Base-by-base conservation (phyloP, 2,329 filamentous ascomycete species). In the Plenodomus lindquistii region DNA sequence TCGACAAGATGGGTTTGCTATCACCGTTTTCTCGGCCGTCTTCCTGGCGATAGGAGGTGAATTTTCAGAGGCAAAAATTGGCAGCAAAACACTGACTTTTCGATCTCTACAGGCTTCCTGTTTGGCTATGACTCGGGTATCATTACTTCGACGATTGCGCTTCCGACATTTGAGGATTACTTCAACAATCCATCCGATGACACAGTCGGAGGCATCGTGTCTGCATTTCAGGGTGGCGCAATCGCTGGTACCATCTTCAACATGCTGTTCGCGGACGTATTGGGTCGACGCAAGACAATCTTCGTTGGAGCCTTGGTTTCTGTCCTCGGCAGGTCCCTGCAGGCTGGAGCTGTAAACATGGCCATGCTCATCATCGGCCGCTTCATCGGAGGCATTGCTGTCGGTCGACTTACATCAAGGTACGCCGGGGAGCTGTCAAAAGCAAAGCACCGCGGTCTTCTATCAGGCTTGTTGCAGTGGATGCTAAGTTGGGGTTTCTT, bases 401-500 rank as follows among this genome's bases (percentile, higher is more conserved):
- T 81, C n/a, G 79, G 79, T 2, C 52, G 52, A 35, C 54, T 63
- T 15, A 59, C 54, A 5, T 55, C 48, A 8, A 50, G 60, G 48
- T 62, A 60, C 35, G 54, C 54, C 15, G 54, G 47, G 40, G 70
- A 74, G 52, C 63, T 74, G 20, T 65, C 68, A 3, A 62, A 66
- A 46, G 56, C 70, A 0, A 59, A 60, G 11, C 59, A 61, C 37
- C 65, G 71, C 37, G 71, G 82, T 17, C 77, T 85, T 2, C 79
- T 87, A n/a, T 79, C 79, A 7, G 71, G 85, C 4, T 83, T 87
- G 57, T 82, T 88, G 63, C 58, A 58, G 60, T 73, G 67, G 67
- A 69, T 72, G 60, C 46, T 73, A 36, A 65, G 57, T n/a, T 73
- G 69, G 65, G 71, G 72, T 2, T 73, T 69, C 55, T 53, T 73